These are phyloP conservation scores for Helichrysum umbraculigerum DNA, from an alignment of 129 eudicot genomes.

Conservation along the genomic window DNA sequence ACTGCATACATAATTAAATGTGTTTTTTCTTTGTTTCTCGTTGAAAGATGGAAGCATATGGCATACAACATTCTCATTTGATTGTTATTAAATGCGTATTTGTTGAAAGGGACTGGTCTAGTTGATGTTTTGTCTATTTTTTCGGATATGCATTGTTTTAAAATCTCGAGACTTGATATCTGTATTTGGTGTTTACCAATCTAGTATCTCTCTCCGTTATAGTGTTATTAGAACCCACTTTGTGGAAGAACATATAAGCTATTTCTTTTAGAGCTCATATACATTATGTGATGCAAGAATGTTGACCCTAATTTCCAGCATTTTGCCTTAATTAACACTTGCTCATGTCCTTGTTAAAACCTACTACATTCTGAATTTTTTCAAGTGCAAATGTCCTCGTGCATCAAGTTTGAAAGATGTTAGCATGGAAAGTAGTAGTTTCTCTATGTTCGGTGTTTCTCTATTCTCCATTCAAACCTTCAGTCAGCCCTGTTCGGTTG, in stretches of 20 bases:
- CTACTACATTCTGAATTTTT: background rate
- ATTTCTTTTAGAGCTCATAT: background rate
- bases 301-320: background rate
- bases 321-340: background rate
- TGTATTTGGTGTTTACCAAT: slow-evolving; percentile 1
- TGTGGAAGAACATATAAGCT: background rate
- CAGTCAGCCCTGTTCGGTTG: background rate
- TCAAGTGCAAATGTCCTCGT: background rate
- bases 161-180: background rate
- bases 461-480: slow-evolving; percentile 5
- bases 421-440: background rate
- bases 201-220: slow-evolving; percentile 2
- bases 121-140: background rate
- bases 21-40: slow-evolving; percentile 6
- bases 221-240: background rate
- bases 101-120: background rate
- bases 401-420: background rate
- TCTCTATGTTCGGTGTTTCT: no score
- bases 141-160: slow-evolving; percentile 6
- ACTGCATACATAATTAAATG: background rate
- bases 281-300: slow-evolving; percentile 1
- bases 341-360: background rate
- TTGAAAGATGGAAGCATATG: slow-evolving; percentile 14
- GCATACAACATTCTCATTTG: background rate
- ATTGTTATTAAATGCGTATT: background rate